Conservation (phyloP, 169 alveolate genomes). For the Plasmodium sp. region DNA sequence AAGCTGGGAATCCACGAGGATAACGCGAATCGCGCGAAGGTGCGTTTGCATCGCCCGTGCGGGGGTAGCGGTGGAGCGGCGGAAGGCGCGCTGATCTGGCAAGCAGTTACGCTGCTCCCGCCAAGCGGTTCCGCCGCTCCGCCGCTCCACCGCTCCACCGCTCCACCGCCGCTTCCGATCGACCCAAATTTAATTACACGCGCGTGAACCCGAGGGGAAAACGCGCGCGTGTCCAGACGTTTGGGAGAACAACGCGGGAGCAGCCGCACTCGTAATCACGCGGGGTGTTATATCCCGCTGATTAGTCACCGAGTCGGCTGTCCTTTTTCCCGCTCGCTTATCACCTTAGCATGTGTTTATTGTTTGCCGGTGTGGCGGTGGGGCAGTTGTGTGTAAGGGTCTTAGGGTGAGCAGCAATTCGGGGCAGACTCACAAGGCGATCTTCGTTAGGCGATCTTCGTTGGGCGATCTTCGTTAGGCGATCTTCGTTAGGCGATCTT, state of each 20-base stretch:
- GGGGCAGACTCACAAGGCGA: neutral
- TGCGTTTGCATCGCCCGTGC: conserved; percentile 55
- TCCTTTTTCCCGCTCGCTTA: conserved; percentile 25
- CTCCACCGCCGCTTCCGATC: neutral
- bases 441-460: neutral
- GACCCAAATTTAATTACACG: conserved; percentile 68
- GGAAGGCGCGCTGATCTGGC: no score
- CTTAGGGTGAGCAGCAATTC: neutral
- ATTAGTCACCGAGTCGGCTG: neutral
- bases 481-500: neutral
- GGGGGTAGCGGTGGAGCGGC: neutral
- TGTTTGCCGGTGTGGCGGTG: conserved; percentile 12
- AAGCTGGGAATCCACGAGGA: conserved; percentile 99
- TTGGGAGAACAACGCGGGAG: conserved; percentile 16
- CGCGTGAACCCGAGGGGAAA: neutral
- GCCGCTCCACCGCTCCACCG: no score
- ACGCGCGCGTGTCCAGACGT: conserved; percentile 62
- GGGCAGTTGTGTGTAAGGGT: neutral
- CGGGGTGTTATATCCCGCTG: conserved; percentile 27
- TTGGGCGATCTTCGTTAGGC: neutral
- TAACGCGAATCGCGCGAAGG: conserved; percentile 96
- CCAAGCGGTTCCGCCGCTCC: no score
- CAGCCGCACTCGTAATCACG: conserved; percentile 5
- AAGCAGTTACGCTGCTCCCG: no score
- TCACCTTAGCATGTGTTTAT: conserved; percentile 75